Base-by-base conservation (phyloP, 2,329 filamentous ascomycete species). In the Alternaria infectoria region DNA sequence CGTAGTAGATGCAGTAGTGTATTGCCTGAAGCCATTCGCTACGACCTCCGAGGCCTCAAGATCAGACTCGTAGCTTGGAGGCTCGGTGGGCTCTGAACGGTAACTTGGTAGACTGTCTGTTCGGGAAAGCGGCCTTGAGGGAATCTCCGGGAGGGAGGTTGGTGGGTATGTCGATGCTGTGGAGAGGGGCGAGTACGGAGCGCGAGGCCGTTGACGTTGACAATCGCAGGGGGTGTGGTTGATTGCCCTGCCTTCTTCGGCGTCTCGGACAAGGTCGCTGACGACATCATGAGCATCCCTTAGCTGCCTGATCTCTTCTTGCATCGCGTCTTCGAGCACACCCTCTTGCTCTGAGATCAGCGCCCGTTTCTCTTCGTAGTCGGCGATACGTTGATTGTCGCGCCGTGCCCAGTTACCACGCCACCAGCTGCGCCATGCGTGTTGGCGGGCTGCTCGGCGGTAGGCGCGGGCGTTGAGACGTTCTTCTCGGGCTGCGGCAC, bases 401-500 rank as follows among this genome's bases (percentile, higher is more conserved):
- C 67, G 67, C 10, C 76, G 74, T n/a, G 58, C 62, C 65, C 74
- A 77, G 58, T 77, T 75, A 54, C 74, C 72, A 44, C 79, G 72
- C 84, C 85, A 87, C 80, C 84, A 86, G 55, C 83, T 81, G 32
- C 81, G 79, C 80, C 84, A 83, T 44, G 82, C 80, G 50, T 86
- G 84, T 28, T 83, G 78, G 21, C 85, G 82, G 19, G 86, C 86
- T 28, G 86, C 86, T 30, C 83, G 81, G 46, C 82, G 83, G 68
- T 88, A 89, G 8, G 84, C 81, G 12, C 83, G 80, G 11, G 80
- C 84, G 26, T 83, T 85, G 28, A 82, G 79, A 54, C 86, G 82
- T 74, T 88, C 86, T 77, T 89, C 86, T 13, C 81, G 82, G 46
- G 83, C 79, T 15, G 86, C 85, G 9, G 84, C 82, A 25, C 85